Percentiles rank a stretch among this genome's conserved stretches.
Conservation (phyloP, 768 basidiomycete species). For the Multifurca ochricompacta region DNA sequence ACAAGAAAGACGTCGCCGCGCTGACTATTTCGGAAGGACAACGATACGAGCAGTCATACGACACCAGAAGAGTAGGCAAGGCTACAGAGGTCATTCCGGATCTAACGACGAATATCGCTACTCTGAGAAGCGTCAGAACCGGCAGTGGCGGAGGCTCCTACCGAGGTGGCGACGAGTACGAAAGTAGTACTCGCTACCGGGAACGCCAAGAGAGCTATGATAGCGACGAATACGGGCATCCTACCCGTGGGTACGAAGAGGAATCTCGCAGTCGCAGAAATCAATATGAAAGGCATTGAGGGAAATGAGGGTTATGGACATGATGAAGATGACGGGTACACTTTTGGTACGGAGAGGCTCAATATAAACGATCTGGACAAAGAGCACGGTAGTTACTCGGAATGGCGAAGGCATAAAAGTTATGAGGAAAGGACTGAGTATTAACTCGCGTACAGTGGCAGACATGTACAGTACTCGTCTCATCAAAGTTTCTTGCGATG, state of each 20-base stretch:
- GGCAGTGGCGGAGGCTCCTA: not conserved
- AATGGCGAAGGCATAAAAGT: not conserved
- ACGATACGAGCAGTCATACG: slow-evolving; percentile 9
- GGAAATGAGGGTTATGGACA: not conserved
- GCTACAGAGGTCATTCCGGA: not conserved
- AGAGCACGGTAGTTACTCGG: slow-evolving; percentile 21
- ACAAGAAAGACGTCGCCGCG: not conserved
- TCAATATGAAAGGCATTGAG: not conserved
- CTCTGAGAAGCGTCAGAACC: not conserved
- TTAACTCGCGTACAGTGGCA: no score
- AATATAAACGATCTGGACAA: slow-evolving; percentile 32
- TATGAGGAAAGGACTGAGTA: not conserved
- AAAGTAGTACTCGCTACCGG: not conserved
- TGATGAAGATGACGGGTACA: slow-evolving; percentile 33
- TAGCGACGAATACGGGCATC: slow-evolving; percentile 10
- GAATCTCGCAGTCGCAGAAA: not conserved
- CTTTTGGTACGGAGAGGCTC: slow-evolving; percentile 46
- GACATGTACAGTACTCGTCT: no score
- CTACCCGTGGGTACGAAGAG: not conserved
- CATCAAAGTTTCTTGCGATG: no score
- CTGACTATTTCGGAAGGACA: not conserved
- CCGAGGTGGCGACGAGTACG: not conserved
- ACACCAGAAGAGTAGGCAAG: not conserved
- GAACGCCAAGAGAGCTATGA: slow-evolving; percentile 5
- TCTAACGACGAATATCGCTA: not conserved